phyloP scores from a whole-genome alignment of 495 filamentous ascomycete species.

The Podospora australis region DNA sequence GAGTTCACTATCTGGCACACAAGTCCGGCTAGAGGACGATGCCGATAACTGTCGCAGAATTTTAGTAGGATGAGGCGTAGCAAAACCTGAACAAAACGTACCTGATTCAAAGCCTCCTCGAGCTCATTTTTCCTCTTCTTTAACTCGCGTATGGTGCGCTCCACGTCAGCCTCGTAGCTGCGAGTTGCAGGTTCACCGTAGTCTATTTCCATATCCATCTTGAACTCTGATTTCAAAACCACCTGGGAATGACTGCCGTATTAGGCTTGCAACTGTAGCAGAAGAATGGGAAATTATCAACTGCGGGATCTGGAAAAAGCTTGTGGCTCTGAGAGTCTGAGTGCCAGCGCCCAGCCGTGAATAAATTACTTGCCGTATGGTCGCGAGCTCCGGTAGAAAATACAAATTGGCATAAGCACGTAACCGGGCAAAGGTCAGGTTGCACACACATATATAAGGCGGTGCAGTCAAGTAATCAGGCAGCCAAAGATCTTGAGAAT shows the following conservation, averaged over 20 bases:
- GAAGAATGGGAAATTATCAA: too few species aligned
- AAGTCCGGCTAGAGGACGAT: not conserved
- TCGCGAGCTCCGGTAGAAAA: too few species aligned
- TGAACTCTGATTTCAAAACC: not conserved
- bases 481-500: too few species aligned
- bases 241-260: not conserved
- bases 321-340: too few species aligned
- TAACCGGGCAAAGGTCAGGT: too few species aligned
- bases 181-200: not conserved
- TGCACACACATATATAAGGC: too few species aligned
- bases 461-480: too few species aligned
- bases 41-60: constrained; percentile 12
- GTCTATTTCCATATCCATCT: constrained; percentile 8
- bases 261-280: too few species aligned
- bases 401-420: not conserved
- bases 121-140: constrained; percentile 59
- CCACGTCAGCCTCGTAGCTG: constrained; percentile 47
- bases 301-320: too few species aligned
- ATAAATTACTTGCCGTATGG: too few species aligned
- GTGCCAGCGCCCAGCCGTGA: too few species aligned
- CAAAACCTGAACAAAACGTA: constrained; percentile 13
- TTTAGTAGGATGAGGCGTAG: not conserved
- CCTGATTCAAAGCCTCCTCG: constrained; percentile 50
- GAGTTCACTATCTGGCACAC: constrained; percentile 5
- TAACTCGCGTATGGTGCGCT: constrained; percentile 58